These are phyloP conservation scores for Ophiocordyceps robertsii DNA, from an alignment of 2,329 filamentous ascomycete species.

Conservation along the genomic window DNA sequence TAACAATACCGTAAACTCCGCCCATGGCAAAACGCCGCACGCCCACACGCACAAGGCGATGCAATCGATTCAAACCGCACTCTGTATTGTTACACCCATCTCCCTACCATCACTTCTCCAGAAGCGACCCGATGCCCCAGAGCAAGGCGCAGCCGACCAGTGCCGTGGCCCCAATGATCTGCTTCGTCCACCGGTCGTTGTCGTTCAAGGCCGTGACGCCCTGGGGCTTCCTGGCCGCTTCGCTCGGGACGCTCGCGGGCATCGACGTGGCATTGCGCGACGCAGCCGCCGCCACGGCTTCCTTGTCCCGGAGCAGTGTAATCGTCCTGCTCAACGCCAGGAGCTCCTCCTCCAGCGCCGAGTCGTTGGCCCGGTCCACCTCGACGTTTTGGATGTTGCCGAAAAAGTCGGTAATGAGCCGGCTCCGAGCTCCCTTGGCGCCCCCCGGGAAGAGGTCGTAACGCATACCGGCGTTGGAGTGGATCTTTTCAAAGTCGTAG, in stretches of 20 bases:
- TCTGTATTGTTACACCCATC: too few species aligned
- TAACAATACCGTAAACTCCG: too few species aligned
- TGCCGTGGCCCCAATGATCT: constrained; percentile 45
- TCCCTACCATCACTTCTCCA: constrained; percentile 18
- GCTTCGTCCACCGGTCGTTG: constrained; percentile 55
- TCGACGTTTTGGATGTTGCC: constrained; percentile 97
- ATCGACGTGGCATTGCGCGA: constrained; percentile 12
- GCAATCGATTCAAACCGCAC: too few species aligned
- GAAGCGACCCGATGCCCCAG: constrained; percentile 43
- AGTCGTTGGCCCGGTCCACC: constrained; percentile 52
- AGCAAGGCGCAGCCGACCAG: constrained; percentile 47
- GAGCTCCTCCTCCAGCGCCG: constrained; percentile 58
- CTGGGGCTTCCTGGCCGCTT: constrained; percentile 15
- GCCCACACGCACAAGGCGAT: too few species aligned
- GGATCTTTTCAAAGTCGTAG: constrained; percentile 89
- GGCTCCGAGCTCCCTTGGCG: constrained; percentile 59
- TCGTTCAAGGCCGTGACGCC: constrained; percentile 47
- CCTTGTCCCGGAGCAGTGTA: constrained; percentile 34
- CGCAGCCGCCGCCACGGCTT: constrained; percentile 28
- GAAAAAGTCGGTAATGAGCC: constrained; percentile 91
- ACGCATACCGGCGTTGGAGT: constrained; percentile 79
- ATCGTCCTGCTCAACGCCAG: constrained; percentile 60
- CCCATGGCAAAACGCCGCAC: too few species aligned
- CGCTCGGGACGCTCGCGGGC: constrained; percentile 14
- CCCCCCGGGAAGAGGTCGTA: constrained; percentile 93